Conservation (phyloP, 2,329 filamentous ascomycete genomes). For the Hypomyces rosellus region DNA sequence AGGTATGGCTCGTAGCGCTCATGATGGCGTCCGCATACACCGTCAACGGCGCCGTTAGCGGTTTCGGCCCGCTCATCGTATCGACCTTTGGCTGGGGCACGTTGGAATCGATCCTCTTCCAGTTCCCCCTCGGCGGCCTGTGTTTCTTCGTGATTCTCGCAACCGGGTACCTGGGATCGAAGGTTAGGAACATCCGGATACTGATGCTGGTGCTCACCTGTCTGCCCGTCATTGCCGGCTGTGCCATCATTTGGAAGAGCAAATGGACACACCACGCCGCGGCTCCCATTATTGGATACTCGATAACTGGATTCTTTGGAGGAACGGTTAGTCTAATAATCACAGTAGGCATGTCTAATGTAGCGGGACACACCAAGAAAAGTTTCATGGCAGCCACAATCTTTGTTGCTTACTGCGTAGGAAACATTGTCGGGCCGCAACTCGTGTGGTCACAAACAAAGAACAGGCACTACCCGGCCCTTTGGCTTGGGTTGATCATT, state of each 20-base stretch:
- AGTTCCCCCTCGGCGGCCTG: conserved; percentile 67
- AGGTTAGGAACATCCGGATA: conserved; percentile 57
- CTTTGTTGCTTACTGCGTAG: conserved; percentile 69
- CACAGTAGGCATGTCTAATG: conserved; percentile 54
- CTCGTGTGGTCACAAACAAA: conserved; percentile 63
- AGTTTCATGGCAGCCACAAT: conserved; percentile 68
- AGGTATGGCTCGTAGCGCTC: conserved; percentile 56
- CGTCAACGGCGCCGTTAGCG: conserved; percentile 64
- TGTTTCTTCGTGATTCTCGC: conserved; percentile 60
- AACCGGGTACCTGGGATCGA: conserved; percentile 57
- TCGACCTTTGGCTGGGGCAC: conserved; percentile 62
- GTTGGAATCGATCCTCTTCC: conserved; percentile 62
- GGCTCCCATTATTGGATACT: conserved; percentile 63
- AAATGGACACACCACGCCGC: conserved; percentile 58
- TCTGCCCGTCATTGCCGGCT: conserved; percentile 68
- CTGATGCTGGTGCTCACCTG: conserved; percentile 60
- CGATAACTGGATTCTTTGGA: conserved; percentile 67
- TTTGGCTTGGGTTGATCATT: conserved; percentile 64
- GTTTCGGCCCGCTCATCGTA: conserved; percentile 67
- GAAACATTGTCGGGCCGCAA: conserved; percentile 71
- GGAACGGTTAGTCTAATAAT: conserved; percentile 57
- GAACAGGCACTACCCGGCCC: conserved; percentile 58
- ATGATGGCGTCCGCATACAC: conserved; percentile 69
- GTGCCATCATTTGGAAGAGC: conserved; percentile 67
- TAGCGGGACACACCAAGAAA: conserved; percentile 73